Evolutionary conservation across 306 rosid genomes (phyloP).

Genomic region (Glycine tomentella): DNA sequence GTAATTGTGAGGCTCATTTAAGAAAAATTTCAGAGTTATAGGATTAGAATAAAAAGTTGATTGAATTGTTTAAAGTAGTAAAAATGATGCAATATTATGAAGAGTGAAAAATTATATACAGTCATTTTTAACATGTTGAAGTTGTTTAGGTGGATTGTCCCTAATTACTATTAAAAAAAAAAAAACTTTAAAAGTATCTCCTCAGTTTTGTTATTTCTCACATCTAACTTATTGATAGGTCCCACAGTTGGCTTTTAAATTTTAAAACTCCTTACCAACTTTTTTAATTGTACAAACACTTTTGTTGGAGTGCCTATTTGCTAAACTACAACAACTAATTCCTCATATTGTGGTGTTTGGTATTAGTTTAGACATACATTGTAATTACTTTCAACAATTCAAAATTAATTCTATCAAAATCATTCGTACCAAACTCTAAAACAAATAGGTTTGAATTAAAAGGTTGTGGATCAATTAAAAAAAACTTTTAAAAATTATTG

Average conservation of each 20-base stretch:
- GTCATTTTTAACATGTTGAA: neutral
- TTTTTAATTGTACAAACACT: neutral
- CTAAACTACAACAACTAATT: neutral
- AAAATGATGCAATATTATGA: neutral
- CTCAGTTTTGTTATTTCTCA: neutral
- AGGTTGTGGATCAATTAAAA: neutral
- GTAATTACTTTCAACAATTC: neutral
- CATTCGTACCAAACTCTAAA: neutral
- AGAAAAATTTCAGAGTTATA: neutral
- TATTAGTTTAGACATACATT: neutral
- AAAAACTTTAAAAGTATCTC: neutral
- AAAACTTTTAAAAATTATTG: neutral
- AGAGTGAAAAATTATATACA: neutral
- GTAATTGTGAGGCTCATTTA: neutral
- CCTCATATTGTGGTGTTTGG: no score
- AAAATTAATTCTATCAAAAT: neutral
- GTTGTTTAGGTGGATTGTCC: neutral
- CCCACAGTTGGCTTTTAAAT: neutral
- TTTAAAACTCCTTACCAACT: conserved; percentile 4
- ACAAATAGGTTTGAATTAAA: neutral
- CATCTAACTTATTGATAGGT: neutral
- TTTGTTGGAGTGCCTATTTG: neutral
- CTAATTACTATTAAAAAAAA: neutral
- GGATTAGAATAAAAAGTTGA: neutral
- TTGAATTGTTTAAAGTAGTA: neutral